Evolutionary conservation across 2,329 filamentous ascomycete genomes (phyloP).

Genomic region (Ascochyta koolunga): DNA sequence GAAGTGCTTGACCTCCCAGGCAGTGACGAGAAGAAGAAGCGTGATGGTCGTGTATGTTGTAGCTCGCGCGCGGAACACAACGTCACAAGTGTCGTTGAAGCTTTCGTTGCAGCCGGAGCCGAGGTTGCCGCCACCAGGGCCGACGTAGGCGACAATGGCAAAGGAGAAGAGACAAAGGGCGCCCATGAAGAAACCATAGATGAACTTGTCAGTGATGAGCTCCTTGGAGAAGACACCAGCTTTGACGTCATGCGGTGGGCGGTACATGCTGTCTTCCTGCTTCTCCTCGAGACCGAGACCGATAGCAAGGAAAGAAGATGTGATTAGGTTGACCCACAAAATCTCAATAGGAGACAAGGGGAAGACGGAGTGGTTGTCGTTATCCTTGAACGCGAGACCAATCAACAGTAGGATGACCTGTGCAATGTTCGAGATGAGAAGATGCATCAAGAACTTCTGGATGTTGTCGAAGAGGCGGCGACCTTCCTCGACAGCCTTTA

Average conservation of each 20-base stretch:
- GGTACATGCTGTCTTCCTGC: constrained; percentile 54
- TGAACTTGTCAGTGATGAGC: constrained; percentile 56
- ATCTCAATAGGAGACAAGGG: constrained; percentile 56
- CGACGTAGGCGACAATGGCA: constrained; percentile 52
- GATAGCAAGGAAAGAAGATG: constrained; percentile 55
- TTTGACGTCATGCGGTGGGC: constrained; percentile 52
- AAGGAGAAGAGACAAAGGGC: constrained; percentile 53
- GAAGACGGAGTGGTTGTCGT: constrained; percentile 52
- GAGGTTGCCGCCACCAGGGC: constrained; percentile 50
- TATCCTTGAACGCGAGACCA: constrained; percentile 55
- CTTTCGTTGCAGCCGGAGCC: constrained; percentile 53
- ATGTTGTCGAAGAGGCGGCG: constrained; percentile 51
- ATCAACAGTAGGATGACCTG: constrained; percentile 56
- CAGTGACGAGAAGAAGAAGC: constrained; percentile 53
- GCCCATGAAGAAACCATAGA: constrained; percentile 56
- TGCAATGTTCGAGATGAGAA: constrained; percentile 56
- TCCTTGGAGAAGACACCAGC: constrained; percentile 55
- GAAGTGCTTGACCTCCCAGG: constrained; percentile 57
- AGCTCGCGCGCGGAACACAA: constrained; percentile 53
- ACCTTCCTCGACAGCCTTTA: constrained; percentile 50
- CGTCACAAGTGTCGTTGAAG: constrained; percentile 51
- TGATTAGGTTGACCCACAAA: constrained; percentile 56
- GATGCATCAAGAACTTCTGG: constrained; percentile 55
- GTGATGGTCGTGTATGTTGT: constrained; percentile 55
- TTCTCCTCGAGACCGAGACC: constrained; percentile 55